Evolutionary conservation across 345 rosid species (phyloP).

Genomic region (Kandelia obovata): DNA sequence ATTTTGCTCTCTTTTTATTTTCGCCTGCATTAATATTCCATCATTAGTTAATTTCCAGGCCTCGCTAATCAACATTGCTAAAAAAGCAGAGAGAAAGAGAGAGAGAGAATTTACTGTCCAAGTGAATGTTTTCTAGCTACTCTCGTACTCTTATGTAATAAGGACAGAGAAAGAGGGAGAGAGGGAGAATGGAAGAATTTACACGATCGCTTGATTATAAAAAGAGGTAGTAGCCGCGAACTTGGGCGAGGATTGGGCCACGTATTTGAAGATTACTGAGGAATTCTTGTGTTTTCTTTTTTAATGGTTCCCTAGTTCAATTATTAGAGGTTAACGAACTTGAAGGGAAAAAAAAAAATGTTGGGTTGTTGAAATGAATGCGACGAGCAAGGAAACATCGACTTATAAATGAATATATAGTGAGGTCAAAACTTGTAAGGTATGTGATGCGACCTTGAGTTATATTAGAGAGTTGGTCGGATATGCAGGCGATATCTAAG

Average conservation of each 20-base stretch:
- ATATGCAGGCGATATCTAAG: constrained; percentile 1
- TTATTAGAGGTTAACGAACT: background rate
- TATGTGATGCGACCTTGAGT: background rate
- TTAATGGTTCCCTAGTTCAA: background rate
- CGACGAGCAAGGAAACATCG: background rate
- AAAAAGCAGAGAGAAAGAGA: background rate
- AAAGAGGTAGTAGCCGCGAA: background rate
- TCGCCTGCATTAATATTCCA: background rate
- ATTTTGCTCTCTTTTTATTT: constrained; percentile 14
- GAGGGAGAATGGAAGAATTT: too few relatives aligned
- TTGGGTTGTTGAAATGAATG: background rate
- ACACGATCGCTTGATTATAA: background rate
- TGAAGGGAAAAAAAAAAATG: background rate
- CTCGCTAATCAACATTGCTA: background rate
- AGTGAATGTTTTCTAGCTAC: background rate
- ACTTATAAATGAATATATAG: background rate
- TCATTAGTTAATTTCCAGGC: background rate
- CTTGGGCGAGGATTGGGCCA: constrained; percentile 14
- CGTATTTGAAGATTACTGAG: background rate
- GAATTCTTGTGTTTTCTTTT: too few relatives aligned
- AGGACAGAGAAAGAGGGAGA: background rate
- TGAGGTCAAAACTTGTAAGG: constrained; percentile 1
- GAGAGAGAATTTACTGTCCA: background rate
- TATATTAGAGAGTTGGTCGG: too few relatives aligned
- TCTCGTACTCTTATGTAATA: background rate